Conservation (phyloP, 805 yeast genomes). For the Myxozyma vanderwaltii region DNA sequence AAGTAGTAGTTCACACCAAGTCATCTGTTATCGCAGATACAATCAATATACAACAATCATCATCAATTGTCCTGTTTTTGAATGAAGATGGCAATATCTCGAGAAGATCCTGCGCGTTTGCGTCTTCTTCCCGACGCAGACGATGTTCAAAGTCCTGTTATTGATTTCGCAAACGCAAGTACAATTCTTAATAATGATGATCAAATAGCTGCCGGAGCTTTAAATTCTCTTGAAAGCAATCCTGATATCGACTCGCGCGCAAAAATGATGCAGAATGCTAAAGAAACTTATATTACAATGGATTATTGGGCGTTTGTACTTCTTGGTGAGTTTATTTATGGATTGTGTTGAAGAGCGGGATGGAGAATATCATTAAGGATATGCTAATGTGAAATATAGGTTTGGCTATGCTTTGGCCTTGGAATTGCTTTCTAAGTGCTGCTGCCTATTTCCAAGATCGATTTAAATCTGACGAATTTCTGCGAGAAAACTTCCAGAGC, state of each 20-base stretch:
- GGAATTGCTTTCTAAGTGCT: constrained; percentile 90
- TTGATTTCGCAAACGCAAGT: not conserved
- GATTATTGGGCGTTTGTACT: constrained; percentile 26
- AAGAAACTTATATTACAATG: constrained; percentile 12
- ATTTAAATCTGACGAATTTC: constrained; percentile 47
- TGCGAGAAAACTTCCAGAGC: constrained; percentile 53
- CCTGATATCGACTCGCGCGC: constrained; percentile 4
- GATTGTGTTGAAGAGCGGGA: not conserved
- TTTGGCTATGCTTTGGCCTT: constrained; percentile 73
- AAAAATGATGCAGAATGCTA: constrained; percentile 10
- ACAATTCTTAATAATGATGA: constrained; percentile 2
- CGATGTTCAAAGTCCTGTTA: not conserved
- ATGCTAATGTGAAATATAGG: constrained; percentile 12
- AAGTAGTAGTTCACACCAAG: too few species aligned
- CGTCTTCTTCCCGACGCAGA: not conserved
- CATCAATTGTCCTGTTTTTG: too few species aligned
- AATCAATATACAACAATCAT: too few species aligned
- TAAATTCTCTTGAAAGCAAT: not conserved
- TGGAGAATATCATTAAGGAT: not conserved
- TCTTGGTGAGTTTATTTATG: constrained; percentile 9
- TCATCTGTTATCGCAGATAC: too few species aligned
- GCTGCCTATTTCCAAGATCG: constrained; percentile 74
- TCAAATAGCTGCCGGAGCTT: constrained; percentile 3
- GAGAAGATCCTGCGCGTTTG: not conserved
- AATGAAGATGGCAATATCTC: not conserved